Evolutionary conservation across 805 yeast genomes (phyloP).

Genomic region (Yamadazyma insecticola): DNA sequence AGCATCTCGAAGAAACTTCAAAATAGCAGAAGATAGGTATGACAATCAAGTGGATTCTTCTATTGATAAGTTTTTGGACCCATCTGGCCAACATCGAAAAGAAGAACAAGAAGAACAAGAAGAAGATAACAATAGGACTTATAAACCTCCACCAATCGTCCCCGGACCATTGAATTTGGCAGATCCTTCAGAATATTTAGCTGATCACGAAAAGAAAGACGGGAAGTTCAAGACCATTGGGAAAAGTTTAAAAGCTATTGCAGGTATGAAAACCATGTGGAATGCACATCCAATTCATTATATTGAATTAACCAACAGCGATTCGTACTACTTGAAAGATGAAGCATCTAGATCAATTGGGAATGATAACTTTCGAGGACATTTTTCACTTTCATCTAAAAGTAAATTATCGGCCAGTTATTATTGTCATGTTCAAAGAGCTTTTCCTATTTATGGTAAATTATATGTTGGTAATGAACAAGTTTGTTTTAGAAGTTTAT

Average conservation of each 20-base stretch:
- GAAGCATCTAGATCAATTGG: slow-evolving; percentile 41
- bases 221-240: slow-evolving; percentile 15
- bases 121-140: not conserved
- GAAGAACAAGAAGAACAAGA: too few species aligned
- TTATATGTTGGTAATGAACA: slow-evolving; percentile 63
- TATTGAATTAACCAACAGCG: slow-evolving; percentile 37
- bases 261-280: slow-evolving; percentile 43
- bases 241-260: slow-evolving; percentile 25
- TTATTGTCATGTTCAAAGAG: slow-evolving; percentile 61
- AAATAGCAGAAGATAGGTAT: slow-evolving; percentile 24
- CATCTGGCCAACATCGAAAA: too few species aligned
- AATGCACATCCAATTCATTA: slow-evolving; percentile 61
- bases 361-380: slow-evolving; percentile 54
- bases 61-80: too few species aligned
- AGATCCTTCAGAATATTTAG: slow-evolving; percentile 21
- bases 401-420: slow-evolving; percentile 63
- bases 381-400: slow-evolving; percentile 57
- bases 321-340: slow-evolving; percentile 45
- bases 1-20: slow-evolving; percentile 17
- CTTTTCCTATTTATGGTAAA: slow-evolving; percentile 80
- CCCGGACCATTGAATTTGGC: slow-evolving; percentile 20
- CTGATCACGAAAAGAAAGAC: slow-evolving; percentile 9
- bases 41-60: slow-evolving; percentile 1
- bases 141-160: slow-evolving; percentile 5
- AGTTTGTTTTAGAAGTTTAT: slow-evolving; percentile 74